Percentiles rank a stretch among this genome's conserved stretches.
Conservation (phyloP, 768 basidiomycete species). For the Tricholoma terreum region DNA sequence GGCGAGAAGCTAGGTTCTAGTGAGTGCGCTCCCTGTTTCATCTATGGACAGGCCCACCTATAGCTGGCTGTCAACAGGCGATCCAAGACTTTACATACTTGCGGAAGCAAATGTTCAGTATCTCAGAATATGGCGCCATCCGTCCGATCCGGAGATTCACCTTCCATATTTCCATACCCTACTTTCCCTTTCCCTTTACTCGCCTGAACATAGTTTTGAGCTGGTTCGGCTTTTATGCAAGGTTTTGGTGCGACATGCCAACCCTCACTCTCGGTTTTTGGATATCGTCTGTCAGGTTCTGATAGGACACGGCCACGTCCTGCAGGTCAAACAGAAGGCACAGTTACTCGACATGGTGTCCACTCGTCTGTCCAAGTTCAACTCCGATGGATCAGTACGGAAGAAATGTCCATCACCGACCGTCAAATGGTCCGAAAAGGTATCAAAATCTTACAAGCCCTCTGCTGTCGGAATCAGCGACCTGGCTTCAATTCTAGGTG, state of each 20-base stretch:
- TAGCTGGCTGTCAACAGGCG: conserved; percentile 12
- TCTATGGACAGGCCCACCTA: too few species aligned
- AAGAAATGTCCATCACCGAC: not conserved
- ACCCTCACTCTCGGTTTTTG: conserved; percentile 34
- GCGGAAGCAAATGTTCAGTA: conserved; percentile 40
- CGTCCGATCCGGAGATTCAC: conserved; percentile 42
- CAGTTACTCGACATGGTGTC: conserved; percentile 34
- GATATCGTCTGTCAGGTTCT: conserved; percentile 42
- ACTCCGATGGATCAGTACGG: not conserved
- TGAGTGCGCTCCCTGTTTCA: not conserved
- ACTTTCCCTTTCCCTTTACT: conserved; percentile 27
- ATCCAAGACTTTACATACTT: conserved; percentile 17
- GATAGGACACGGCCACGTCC: conserved; percentile 20
- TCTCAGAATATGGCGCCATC: conserved; percentile 32
- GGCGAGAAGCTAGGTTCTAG: conserved; percentile 16
- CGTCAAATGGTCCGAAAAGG: not conserved
- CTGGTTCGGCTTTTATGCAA: conserved; percentile 35
- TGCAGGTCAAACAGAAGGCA: conserved; percentile 28
- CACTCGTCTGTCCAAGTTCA: conserved; percentile 26
- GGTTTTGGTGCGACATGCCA: conserved; percentile 29
- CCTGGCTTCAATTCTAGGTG: conserved; percentile 19
- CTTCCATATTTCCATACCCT: conserved; percentile 44
- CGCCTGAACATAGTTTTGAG: conserved; percentile 24
- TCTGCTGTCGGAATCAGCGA: conserved; percentile 7
- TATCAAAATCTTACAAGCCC: not conserved